Evolutionary conservation across 179 eudicot genomes (phyloP).

Genomic region (Beta corolliflora): DNA sequence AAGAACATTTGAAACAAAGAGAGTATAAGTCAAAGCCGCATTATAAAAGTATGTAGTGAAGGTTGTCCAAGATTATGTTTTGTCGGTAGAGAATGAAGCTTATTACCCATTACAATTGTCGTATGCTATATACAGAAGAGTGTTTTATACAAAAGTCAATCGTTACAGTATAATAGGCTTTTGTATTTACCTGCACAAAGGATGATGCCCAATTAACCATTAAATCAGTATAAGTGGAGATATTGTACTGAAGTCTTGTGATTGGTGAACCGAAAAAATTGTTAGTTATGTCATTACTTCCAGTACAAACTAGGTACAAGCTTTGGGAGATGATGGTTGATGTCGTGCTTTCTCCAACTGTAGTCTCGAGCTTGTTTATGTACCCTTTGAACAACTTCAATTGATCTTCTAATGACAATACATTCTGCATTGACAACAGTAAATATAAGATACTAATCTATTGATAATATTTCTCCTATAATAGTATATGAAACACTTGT

Average conservation of each 20-base stretch:
- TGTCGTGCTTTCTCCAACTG: conserved; percentile 55
- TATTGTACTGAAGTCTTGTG: conserved; percentile 39
- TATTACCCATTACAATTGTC: no score
- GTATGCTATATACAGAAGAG: no score
- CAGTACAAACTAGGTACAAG: conserved; percentile 51
- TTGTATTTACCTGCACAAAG: conserved; percentile 65
- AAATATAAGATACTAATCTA: no score
- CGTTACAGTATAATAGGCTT: no score
- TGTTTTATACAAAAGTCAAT: not conserved
- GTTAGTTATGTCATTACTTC: conserved; percentile 83
- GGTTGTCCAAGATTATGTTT: not conserved
- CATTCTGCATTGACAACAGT: conserved; percentile 38
- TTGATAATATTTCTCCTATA: no score
- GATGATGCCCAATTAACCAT: conserved; percentile 56
- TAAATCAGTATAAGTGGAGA: conserved; percentile 50
- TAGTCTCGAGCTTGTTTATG: conserved; percentile 48
- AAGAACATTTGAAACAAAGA: no score
- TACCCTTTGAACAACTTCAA: conserved; percentile 65
- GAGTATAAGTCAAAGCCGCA: not conserved
- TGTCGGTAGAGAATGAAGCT: no score
- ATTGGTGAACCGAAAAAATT: conserved; percentile 58
- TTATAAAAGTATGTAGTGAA: not conserved
- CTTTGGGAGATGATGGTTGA: conserved; percentile 48
- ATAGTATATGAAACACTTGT: no score
- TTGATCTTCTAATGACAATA: conserved; percentile 59